Conservation (phyloP, 441 rosid genomes). For the Mallotus japonicus region DNA sequence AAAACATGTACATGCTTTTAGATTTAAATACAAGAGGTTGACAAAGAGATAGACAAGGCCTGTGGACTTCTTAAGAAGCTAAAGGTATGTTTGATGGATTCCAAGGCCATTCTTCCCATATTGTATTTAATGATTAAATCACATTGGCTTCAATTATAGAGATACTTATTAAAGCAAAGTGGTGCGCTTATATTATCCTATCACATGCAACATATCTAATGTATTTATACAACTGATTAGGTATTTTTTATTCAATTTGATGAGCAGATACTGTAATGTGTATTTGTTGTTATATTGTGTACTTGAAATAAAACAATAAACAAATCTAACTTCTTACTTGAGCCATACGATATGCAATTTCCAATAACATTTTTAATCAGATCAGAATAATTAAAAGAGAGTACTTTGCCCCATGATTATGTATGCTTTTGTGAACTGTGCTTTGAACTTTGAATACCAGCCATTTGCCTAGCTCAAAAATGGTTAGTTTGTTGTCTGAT, state of each 20-base stretch:
- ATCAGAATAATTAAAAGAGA: not conserved
- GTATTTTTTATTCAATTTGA: not conserved
- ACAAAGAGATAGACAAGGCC: conserved; percentile 55
- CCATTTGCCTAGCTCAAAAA: not conserved
- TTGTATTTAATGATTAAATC: not conserved
- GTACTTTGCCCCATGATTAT: not conserved
- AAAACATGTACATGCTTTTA: not conserved
- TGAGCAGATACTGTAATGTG: not conserved
- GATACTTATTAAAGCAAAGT: not conserved
- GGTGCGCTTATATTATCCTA: not conserved
- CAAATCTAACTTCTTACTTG: not conserved
- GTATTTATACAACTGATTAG: not conserved
- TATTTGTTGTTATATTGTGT: not conserved
- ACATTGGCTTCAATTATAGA: not conserved
- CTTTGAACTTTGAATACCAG: not conserved
- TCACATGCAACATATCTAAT: not conserved
- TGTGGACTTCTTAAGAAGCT: conserved; percentile 50
- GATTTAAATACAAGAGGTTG: conserved; percentile 60
- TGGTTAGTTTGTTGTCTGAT: not conserved
- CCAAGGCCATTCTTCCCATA: conserved; percentile 7
- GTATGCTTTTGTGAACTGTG: not conserved
- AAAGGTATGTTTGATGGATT: conserved; percentile 42
- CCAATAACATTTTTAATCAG: not conserved
- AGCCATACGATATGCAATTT: not conserved
- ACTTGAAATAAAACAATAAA: not conserved